Evolutionary conservation across 2,329 filamentous ascomycete genomes (phyloP).

Genomic region (Epichloe gansuensis): DNA sequence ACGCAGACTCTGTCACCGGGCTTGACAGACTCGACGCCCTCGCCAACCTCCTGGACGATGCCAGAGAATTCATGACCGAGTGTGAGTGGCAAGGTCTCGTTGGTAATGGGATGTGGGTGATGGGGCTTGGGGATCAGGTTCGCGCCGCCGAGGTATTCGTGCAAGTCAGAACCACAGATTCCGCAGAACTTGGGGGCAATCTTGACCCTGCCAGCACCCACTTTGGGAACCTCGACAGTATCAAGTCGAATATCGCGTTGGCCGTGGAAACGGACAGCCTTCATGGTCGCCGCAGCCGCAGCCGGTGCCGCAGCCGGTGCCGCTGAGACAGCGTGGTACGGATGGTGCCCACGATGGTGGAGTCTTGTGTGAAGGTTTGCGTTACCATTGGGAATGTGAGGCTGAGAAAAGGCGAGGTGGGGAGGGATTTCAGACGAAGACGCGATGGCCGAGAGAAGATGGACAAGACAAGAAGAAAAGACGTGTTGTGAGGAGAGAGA

Average conservation of each 20-base stretch:
- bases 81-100: slow-evolving; percentile 42
- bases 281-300: slow-evolving; percentile 24
- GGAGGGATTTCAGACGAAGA: not conserved
- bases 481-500: not conserved
- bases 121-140: slow-evolving; percentile 27
- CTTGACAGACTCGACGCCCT: slow-evolving; percentile 31
- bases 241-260: slow-evolving; percentile 42
- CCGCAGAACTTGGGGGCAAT: slow-evolving; percentile 28
- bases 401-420: not conserved
- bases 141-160: slow-evolving; percentile 20
- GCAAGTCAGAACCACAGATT: slow-evolving; percentile 32
- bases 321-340: slow-evolving; percentile 4
- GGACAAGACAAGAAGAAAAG: not conserved
- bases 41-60: slow-evolving; percentile 43
- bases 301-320: not conserved
- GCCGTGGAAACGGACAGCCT: slow-evolving; percentile 41
- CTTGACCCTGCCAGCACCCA: slow-evolving; percentile 34
- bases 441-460: not conserved
- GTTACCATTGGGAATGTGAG: slow-evolving; percentile 1
- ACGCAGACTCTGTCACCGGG: slow-evolving; percentile 45
- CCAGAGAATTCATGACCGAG: slow-evolving; percentile 56
- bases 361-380: slow-evolving; percentile 1
- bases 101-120: slow-evolving; percentile 42
- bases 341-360: slow-evolving; percentile 5
- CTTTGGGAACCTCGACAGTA: slow-evolving; percentile 30